Conservation (phyloP, 2,329 filamentous ascomycete genomes). For the Karstenula rhodostoma region DNA sequence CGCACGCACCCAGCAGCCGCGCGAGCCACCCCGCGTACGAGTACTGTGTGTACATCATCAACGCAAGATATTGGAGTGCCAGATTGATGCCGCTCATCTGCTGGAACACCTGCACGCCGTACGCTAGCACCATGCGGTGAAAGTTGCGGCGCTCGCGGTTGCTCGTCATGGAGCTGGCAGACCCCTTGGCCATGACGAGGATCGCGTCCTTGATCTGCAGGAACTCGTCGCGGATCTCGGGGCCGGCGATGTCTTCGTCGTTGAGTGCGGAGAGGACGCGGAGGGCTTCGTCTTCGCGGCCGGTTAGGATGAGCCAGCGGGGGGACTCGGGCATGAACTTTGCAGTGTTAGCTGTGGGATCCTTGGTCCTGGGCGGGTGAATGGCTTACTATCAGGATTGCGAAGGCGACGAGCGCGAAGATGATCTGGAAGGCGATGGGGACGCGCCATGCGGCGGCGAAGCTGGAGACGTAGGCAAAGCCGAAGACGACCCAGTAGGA, state of each 20-base stretch:
- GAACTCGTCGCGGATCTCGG: slow-evolving; percentile 50
- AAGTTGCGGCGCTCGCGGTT: slow-evolving; percentile 51
- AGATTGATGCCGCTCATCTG: slow-evolving; percentile 49
- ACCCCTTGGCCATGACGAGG: slow-evolving; percentile 40
- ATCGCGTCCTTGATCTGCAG: slow-evolving; percentile 48
- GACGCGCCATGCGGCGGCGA: slow-evolving; percentile 58
- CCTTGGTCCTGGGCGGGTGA: not conserved
- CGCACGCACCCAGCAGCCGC: slow-evolving; percentile 48
- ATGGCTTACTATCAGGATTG: slow-evolving; percentile 51
- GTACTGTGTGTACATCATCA: slow-evolving; percentile 61
- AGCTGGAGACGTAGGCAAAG: slow-evolving; percentile 54
- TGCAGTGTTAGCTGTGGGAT: not conserved
- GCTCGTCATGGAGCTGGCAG: slow-evolving; percentile 29
- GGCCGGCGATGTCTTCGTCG: slow-evolving; percentile 33
- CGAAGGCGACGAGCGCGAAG: slow-evolving; percentile 63
- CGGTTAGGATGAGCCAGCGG: slow-evolving; percentile 66
- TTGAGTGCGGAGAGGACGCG: slow-evolving; percentile 43
- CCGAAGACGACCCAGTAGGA: slow-evolving; percentile 64
- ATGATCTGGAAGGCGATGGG: slow-evolving; percentile 67
- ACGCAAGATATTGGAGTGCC: slow-evolving; percentile 52
- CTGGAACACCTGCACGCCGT: slow-evolving; percentile 54
- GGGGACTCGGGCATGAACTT: slow-evolving; percentile 63
- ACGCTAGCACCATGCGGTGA: slow-evolving; percentile 53
- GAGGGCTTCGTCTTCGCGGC: slow-evolving; percentile 56
- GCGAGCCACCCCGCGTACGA: slow-evolving; percentile 57